Percentiles rank a stretch among this genome's conserved stretches.
Conservation (phyloP, 306 rosid genomes). For the Styphnolobium japonicum region DNA sequence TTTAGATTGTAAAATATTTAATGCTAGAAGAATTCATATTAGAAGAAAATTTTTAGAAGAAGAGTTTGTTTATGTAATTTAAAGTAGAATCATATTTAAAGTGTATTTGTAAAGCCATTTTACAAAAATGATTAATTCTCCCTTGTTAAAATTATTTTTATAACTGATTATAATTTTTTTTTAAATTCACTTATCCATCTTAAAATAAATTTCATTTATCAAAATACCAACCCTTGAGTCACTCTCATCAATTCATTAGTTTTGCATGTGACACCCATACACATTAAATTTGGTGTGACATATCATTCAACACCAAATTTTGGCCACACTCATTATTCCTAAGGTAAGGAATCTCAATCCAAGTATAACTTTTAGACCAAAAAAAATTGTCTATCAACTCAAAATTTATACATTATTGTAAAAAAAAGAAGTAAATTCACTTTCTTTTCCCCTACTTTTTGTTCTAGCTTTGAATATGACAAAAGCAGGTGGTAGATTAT, state of each 20-base stretch:
- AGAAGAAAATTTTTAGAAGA: too few species aligned
- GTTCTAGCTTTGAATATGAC: background rate
- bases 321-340: background rate
- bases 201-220: too few species aligned
- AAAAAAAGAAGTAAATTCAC: background rate
- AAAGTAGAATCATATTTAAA: too few species aligned
- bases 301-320: background rate
- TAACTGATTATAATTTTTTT: too few species aligned
- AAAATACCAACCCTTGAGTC: too few species aligned
- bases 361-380: background rate
- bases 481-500: background rate
- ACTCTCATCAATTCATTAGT: background rate
- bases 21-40: too few species aligned
- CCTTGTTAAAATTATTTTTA: too few species aligned
- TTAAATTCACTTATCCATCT: too few species aligned
- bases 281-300: background rate
- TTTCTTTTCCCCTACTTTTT: background rate
- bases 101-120: too few species aligned
- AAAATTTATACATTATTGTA: background rate
- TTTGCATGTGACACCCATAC: background rate
- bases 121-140: too few species aligned
- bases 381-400: background rate
- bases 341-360: slow-evolving; percentile 1
- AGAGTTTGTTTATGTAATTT: too few species aligned
- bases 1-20: too few species aligned